These are phyloP conservation scores for Fusarium neocosmosporiellum DNA, from an alignment of 2,329 filamentous ascomycete species.

Conservation along the genomic window DNA sequence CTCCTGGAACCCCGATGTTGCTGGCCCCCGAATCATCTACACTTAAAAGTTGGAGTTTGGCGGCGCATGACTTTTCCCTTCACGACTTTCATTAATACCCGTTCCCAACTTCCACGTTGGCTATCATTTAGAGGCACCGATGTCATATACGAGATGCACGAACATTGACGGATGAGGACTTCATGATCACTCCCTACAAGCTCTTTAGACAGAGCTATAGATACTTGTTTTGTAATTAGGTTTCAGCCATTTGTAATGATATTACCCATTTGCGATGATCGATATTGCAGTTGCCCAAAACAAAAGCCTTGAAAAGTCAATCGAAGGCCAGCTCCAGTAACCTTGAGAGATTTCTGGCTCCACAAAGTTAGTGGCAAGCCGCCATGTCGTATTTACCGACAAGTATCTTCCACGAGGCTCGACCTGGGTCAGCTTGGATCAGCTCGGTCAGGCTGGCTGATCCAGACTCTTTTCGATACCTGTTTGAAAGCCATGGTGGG, in stretches of 20 bases:
- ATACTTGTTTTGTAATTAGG: background rate
- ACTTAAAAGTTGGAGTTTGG: slow-evolving; percentile 1
- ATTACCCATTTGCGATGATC: background rate
- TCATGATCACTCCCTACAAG: background rate
- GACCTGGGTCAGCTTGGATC: background rate
- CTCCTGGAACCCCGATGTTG: slow-evolving; percentile 22
- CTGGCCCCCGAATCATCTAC: slow-evolving; percentile 30
- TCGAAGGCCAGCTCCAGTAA: background rate
- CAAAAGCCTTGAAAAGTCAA: background rate
- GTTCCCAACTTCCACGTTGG: background rate
- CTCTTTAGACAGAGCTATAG: background rate
- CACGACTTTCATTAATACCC: background rate
- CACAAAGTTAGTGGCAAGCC: background rate
- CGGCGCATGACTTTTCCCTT: background rate
- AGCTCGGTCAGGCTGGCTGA: background rate
- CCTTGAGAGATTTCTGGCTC: background rate
- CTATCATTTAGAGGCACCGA: background rate
- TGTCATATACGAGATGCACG: background rate
- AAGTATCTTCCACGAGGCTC: background rate
- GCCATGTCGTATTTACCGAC: background rate
- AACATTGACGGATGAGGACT: background rate
- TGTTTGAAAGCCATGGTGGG: background rate
- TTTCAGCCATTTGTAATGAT: background rate
- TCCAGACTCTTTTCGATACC: background rate
- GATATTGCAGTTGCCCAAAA: background rate